These are phyloP conservation scores for Gillenia trifoliata DNA, from an alignment of 306 rosid species.

Conservation along the genomic window DNA sequence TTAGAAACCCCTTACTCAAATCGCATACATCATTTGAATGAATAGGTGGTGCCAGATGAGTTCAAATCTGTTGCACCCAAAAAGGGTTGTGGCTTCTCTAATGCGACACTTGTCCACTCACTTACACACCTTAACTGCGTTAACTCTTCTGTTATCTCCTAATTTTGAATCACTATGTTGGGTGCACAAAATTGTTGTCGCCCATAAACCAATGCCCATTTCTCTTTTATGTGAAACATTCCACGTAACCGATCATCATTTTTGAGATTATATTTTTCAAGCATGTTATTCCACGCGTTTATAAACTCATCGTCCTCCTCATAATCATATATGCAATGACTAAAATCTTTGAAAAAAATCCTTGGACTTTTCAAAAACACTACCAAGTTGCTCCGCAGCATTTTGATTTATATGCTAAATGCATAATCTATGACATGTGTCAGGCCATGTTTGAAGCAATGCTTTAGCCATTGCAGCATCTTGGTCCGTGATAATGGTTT, in stretches of 20 bases:
- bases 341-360: neutral
- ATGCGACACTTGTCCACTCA: no score
- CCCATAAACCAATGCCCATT: conserved; percentile 2
- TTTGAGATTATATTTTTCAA: neutral
- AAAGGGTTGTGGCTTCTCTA: no score
- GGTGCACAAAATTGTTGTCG: neutral
- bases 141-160: no score
- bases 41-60: no score
- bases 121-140: no score
- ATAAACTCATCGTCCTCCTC: neutral
- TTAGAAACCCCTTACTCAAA: no score
- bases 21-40: no score
- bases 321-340: neutral
- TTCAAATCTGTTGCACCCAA: no score
- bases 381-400: neutral
- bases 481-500: neutral
- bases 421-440: neutral
- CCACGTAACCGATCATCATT: neutral
- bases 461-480: conserved; percentile 10
- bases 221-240: neutral
- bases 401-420: conserved; percentile 10
- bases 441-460: neutral
- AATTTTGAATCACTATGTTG: no score
- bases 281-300: neutral
- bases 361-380: neutral